Base-by-base conservation (phyloP, 1,284 basidiomycete species). In the Heterobasidion parviporum region DNA sequence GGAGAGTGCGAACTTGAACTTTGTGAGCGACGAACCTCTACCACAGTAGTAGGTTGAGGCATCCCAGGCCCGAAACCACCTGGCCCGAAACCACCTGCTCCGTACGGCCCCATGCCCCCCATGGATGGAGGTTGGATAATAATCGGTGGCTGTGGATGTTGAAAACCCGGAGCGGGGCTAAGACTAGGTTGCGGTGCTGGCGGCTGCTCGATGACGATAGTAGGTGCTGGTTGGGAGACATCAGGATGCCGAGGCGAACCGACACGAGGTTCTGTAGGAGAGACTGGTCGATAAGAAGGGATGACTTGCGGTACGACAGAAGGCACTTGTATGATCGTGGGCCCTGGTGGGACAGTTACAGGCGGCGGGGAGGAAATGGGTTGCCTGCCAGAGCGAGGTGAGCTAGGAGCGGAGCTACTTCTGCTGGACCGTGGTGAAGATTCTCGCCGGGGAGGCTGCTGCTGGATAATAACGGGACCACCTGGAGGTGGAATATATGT, bases 121-220 rank as follows among this genome's bases (percentile, higher is more conserved):
- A 45, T 20, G 38, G 56, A 44, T 8, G 57, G 55, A 32, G 62
- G 56, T 20, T 64, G 64, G 4, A 66, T 60, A 49, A 64, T 61
- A 52, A 64, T 58, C 10, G 63, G 60, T 36, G 41, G 58, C 3
- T 50, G 54, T 47, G 50, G 15, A 51, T 18, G 15, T 33, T 32
- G 50, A 35, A 32, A 34, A 12, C 47, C 26, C n/a, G 47, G 26
- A 14, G n/a, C 26, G 47, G 16, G 50, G 34, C 16, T 7, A 7
- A 12, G 26, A 15, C 50, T 32, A 33, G 10, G 10, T 12, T 10
- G 50, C 26, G 26, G 10, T 47, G 44, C 26, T 32, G 44, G 53
- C 16, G 26, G 7, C 7, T 16, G 53, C 15, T 20, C 44, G 7
- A 50, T 26, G 15, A 47, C 32, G 2, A 54, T 26, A 8, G 53